Percentiles rank a stretch among this genome's conserved stretches.
These are phyloP conservation scores for Nicotiana rustica DNA, from an alignment of 305 asterid species.

Conservation along the genomic window DNA sequence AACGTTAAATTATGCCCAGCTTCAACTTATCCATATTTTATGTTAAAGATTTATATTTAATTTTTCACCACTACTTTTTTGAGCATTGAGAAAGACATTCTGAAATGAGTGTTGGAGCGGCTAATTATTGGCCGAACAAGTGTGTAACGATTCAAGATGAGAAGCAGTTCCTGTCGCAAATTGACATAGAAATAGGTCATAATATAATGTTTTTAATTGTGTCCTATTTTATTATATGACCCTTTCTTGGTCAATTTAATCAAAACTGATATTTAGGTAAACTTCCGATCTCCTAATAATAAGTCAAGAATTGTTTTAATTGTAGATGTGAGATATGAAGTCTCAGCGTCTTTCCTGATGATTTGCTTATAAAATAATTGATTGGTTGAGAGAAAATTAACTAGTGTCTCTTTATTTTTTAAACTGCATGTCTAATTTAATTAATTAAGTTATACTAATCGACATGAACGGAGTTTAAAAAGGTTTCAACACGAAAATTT, in stretches of 20 bases:
- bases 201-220: too few species aligned
- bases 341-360: neutral
- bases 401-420: neutral
- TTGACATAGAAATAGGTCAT: neutral
- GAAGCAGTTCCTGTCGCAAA: neutral
- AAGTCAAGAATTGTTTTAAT: too few species aligned
- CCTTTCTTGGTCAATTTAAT: neutral
- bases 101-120: neutral
- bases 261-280: too few species aligned
- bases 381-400: neutral
- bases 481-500: too few species aligned
- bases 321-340: neutral
- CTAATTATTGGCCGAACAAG: neutral
- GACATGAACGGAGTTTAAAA: too few species aligned
- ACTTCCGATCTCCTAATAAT: too few species aligned
- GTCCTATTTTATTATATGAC: neutral
- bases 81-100: neutral
- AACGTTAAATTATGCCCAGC: neutral
- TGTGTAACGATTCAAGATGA: too few species aligned
- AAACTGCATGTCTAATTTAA: too few species aligned
- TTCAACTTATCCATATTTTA: neutral
- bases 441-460: too few species aligned
- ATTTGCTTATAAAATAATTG: neutral
- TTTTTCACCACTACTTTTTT: neutral
- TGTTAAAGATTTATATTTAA: neutral